Percentiles rank a stretch among this genome's conserved stretches.
Conservation (phyloP, 1,284 basidiomycete genomes). For the Hemileia vastatrix region DNA sequence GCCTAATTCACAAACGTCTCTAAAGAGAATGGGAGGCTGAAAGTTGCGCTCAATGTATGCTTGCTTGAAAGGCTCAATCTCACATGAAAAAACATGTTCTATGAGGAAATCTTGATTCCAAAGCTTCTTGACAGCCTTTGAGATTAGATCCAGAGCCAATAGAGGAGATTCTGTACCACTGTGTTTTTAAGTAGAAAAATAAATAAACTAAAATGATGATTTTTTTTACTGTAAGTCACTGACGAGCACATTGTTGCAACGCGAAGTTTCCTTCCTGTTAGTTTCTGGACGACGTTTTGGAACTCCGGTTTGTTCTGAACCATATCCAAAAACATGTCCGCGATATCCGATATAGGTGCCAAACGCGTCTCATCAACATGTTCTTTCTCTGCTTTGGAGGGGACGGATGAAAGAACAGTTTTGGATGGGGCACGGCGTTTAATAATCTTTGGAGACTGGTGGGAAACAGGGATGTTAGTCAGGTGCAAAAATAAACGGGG, state of each 20-base stretch:
- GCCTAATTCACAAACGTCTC: slow-evolving; percentile 83
- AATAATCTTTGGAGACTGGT: slow-evolving; percentile 2
- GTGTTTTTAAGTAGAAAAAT: not conserved
- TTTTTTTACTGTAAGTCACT: slow-evolving; percentile 21
- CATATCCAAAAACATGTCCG: slow-evolving; percentile 75
- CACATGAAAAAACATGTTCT: slow-evolving; percentile 92
- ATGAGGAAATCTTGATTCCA: slow-evolving; percentile 59
- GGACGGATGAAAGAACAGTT: slow-evolving; percentile 10
- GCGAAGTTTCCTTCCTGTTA: slow-evolving; percentile 73
- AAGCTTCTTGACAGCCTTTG: slow-evolving; percentile 60
- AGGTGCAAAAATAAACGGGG: not conserved
- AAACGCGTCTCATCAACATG: slow-evolving; percentile 40
- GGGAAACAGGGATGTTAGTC: not conserved
- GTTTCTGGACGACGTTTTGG: slow-evolving; percentile 54
- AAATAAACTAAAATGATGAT: not conserved
- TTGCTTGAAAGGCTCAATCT: slow-evolving; percentile 96
- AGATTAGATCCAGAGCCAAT: slow-evolving; percentile 75
- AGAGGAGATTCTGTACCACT: slow-evolving; percentile 91
- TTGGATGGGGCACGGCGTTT: slow-evolving; percentile 4
- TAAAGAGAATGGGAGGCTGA: slow-evolving; percentile 72
- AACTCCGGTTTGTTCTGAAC: slow-evolving; percentile 57
- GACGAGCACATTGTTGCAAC: slow-evolving; percentile 84
- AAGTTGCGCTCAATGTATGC: slow-evolving; percentile 97
- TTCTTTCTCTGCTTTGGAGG: slow-evolving; percentile 26
- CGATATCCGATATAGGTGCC: slow-evolving; percentile 72